Evolutionary conservation across 2,329 filamentous ascomycete species (phyloP), one percentile per base, ranked within the genome.

Genomic region (Raffaelea arxii): DNA sequence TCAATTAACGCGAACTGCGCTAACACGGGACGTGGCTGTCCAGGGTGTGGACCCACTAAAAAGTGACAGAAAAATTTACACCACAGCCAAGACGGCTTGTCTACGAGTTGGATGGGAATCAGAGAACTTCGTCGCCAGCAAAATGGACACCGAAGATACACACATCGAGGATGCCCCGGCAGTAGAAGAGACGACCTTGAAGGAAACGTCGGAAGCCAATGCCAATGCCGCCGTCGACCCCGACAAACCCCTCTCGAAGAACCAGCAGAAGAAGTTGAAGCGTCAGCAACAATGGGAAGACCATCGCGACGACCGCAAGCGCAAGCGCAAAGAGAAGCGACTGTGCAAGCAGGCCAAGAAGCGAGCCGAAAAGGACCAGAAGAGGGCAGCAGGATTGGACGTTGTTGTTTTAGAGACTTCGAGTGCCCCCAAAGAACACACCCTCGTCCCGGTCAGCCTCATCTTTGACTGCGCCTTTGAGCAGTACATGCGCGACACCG

Each of bases 391-490:
- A 46, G 72, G 67, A 37, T 63, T 66, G 24, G 70, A 36, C 16
- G 14, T 71, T 48, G 70, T 65, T 37, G 14, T 71, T 48, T 70
- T 65, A 36, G 54, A 51, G 38, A n/a, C 40, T 23, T n/a, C 32
- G 58, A 65, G 14, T 18, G 32, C 22, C 32, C 11, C n/a, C 35
- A 50, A 51, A 10, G 37, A 49, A 30, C 51, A 49, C 40, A 42
- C 35, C 16, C 48, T 54, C 71, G 42, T 80, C 47, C 89, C 90
- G 2, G 68, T 97, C 21, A 78, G 86, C 0, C 69, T 98, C 54
- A 72, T 98, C 49, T 69, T 98, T 52, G 92, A 98, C 67, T 97
- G 91, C 65, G 81, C 86, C 54, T 98, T 94, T 61, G 90, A 98
- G 62, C 72, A 85, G 37, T 77, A 90, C 59, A 98, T 98, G 92